Conservation (phyloP, 768 basidiomycete genomes). For the Lentinula detonsa region DNA sequence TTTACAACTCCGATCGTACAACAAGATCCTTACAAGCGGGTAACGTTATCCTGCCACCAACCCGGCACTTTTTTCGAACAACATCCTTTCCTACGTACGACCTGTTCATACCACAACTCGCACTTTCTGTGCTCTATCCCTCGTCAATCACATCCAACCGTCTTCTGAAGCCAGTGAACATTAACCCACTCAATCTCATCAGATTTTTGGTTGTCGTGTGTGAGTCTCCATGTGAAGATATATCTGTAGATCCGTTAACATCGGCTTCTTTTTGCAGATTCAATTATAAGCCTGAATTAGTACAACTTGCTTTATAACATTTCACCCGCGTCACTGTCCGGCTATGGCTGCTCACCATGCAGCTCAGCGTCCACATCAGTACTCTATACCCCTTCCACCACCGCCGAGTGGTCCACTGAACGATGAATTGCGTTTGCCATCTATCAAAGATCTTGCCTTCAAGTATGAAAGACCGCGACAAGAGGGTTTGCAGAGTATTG, state of each 20-base stretch:
- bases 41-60: neutral
- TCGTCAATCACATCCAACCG: neutral
- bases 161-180: neutral
- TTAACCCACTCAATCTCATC: constrained; percentile 7
- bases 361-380: constrained; percentile 28
- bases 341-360: constrained; percentile 46
- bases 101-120: neutral
- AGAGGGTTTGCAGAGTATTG: constrained; percentile 16
- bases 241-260: constrained; percentile 49
- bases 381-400: constrained; percentile 29
- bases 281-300: constrained; percentile 33
- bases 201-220: constrained; percentile 13
- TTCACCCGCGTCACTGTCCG: constrained; percentile 12
- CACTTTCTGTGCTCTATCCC: neutral
- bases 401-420: constrained; percentile 18
- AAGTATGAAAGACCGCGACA: constrained; percentile 29
- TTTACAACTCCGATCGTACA: constrained; percentile 1
- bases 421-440: constrained; percentile 55
- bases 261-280: constrained; percentile 48
- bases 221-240: constrained; percentile 3
- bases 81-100: constrained; percentile 1
- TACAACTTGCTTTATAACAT: constrained; percentile 24
- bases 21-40: neutral
- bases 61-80: neutral
- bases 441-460: constrained; percentile 72